Evolutionary conservation across 495 filamentous ascomycete species (phyloP), one percentile per base, ranked within the genome.

Genomic region (Aspergillus homomorphus): DNA sequence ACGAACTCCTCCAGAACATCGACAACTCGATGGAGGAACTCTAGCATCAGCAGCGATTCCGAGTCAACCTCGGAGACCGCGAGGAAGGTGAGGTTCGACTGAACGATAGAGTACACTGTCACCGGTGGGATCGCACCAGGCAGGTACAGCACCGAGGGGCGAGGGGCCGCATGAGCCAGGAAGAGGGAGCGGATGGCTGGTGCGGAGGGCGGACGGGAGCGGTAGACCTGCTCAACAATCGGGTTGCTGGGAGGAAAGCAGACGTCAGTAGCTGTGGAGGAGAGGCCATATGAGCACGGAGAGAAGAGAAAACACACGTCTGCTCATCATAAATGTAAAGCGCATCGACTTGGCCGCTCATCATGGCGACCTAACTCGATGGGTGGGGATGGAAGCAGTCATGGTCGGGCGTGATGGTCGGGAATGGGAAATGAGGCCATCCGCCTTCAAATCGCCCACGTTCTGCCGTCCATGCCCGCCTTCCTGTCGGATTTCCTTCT

Each of bases 1-100:
- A 98, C 79, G 66, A 97, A 98, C 56, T 97, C 94, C 74, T 99
- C 95, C 19, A 99, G 80, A 4, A 90, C 84, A 79, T 99, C 95
- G 62, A 96, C 84, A 16, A 96, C 84, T 44, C 94, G 86, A 76
- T 98, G 94, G 48, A 99, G 80, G 77, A 98, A 98, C 73, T 98
- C 95, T 54, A 97, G 83, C 21, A 89, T 87, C n/a, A 97, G 82
- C n/a, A 99, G 82, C 20, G 94, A 91, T 68, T 98, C 94, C 57
- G 88, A 86, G 58, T 97, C 93, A 46, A 85, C 79, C 24, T 91
- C 91, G 24, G 82, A 82, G 0, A 96, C 89, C 7, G 90, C 86
- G 41, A 99, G 81, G 62, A 96, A 92, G 45, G 96, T 83, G 18
- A 98, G 80, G 69, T 90, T 92, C 42, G 89, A 88, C 76, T 99